Evolutionary conservation across 208 protist species (phyloP), one percentile per base, ranked within the genome.

Genomic region (Acanthamoeba castellanii): DNA sequence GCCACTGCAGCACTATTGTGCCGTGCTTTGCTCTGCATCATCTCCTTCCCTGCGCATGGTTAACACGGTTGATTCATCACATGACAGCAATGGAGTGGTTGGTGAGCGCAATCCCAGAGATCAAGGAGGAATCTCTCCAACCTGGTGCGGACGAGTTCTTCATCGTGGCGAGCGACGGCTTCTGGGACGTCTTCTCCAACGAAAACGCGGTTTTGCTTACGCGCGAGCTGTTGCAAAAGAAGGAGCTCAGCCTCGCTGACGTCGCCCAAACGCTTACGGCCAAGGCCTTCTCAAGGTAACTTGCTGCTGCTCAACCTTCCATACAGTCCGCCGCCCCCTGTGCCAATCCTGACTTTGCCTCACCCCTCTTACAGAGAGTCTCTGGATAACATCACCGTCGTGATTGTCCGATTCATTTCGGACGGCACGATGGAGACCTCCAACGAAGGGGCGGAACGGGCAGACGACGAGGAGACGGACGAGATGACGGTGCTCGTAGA

Each of bases 181-280:
- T 93, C 32, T 93, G 89, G 89, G 89, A 93, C 30, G 89, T 93
- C 30, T 93, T 93, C 50, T 93, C 89, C 45, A 93, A 93, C 89
- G 89, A 93, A 55, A 81, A 93, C 68, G 89, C 89, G 13, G 68
- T 93, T 52, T 81, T 64, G 47, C 52, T 81, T 34, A 93, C 89
- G 30, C 37, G 66, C 27, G 66, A 93, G 52, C 61, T 93, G 32
- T 57, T 93, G 61, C 64, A 93, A 93, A 81, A 93, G 47, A 72
- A 81, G 32, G 64, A 93, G 22, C 37, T 93, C 47, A 81, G 47
- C 30, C 89, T 81, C n/a, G 61, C 89, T 30, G 89, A 93, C 47
- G 68, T 81, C 34, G 66, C 64, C 37, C 64, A 72, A 45, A 61
- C 89, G 47, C 64, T 93, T n/a, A 93, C 89, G 2, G 66, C 57